Conservation (phyloP, 164 flowering plant genomes). For the Brasenia schreberi region DNA sequence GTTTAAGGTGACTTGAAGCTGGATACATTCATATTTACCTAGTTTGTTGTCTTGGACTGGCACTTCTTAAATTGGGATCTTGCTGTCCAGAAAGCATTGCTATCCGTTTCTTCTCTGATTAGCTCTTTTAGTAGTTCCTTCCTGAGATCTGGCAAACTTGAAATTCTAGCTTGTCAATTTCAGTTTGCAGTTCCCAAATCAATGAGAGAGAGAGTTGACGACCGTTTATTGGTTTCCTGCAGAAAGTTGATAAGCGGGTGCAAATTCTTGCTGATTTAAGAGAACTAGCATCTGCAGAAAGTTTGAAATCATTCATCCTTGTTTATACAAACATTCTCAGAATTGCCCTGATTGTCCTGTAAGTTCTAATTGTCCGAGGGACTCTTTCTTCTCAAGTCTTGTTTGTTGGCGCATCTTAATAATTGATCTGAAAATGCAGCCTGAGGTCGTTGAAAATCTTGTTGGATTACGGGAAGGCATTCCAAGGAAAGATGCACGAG, state of each 20-base stretch:
- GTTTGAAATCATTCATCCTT: constrained; percentile 88
- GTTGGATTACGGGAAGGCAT: constrained; percentile 88
- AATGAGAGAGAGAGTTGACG: not conserved
- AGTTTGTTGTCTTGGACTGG: no score
- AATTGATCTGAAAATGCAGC: constrained; percentile 30
- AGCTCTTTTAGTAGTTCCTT: no score
- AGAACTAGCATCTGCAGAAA: constrained; percentile 97
- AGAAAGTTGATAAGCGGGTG: constrained; percentile 95
- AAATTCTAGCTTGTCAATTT: no score
- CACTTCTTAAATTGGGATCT: no score
- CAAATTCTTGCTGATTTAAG: constrained; percentile 71
- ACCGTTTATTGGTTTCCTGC: constrained; percentile 3
- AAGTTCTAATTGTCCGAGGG: constrained; percentile 11
- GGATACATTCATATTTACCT: no score
- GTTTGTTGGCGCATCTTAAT: not conserved
- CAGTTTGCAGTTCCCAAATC: no score
- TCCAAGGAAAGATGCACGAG: constrained; percentile 93
- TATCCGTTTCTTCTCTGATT: not conserved
- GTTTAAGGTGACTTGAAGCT: no score
- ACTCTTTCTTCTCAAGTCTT: not conserved
- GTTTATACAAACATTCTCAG: constrained; percentile 90
- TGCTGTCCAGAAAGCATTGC: no score
- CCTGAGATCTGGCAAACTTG: no score
- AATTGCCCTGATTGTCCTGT: constrained; percentile 98
- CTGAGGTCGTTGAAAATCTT: constrained; percentile 93